A percentile compares a stretch with the other conserved stretches of the same genome.
phyloP scores from a whole-genome alignment of 2,329 filamentous ascomycete genomes.

The Hypoxylon sp. region DNA sequence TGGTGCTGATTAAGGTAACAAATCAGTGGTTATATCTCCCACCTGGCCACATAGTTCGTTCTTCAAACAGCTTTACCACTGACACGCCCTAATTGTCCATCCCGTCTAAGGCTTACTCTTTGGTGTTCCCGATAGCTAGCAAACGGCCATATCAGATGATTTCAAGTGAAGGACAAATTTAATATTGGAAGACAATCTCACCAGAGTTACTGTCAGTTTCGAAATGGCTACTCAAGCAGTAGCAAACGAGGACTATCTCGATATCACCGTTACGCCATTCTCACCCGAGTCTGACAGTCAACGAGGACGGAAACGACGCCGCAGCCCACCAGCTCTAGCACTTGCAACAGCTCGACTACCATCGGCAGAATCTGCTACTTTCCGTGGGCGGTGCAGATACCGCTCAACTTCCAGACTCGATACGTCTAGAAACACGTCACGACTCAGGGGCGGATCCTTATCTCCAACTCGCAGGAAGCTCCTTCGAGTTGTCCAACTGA shows the following conservation, averaged over 20 bases:
- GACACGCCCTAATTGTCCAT: constrained; percentile 14
- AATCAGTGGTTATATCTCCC: constrained; percentile 22
- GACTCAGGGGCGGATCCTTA: constrained; percentile 47
- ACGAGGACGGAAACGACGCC: constrained; percentile 55
- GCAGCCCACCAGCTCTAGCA: constrained; percentile 50
- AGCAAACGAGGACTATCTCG: constrained; percentile 44
- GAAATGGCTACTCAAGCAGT: constrained; percentile 45
- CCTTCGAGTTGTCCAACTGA: constrained; percentile 57
- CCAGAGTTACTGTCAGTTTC: constrained; percentile 5
- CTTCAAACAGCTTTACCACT: constrained; percentile 12
- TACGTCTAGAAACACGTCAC: constrained; percentile 48
- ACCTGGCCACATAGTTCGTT: constrained; percentile 1
- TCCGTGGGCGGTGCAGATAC: constrained; percentile 58
- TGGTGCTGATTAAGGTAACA: constrained; percentile 16
- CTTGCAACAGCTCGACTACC: constrained; percentile 48
- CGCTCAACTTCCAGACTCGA: constrained; percentile 55
- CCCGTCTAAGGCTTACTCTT: constrained; percentile 14
- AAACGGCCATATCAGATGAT: constrained; percentile 7
- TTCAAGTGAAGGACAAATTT: constrained; percentile 11
- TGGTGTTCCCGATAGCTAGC: constrained; percentile 13
- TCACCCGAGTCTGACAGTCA: constrained; percentile 54
- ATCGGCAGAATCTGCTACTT: constrained; percentile 56
- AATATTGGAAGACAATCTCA: not conserved
- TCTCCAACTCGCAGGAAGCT: constrained; percentile 60
- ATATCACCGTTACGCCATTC: constrained; percentile 46